Percentiles rank a stretch among this genome's conserved stretches.
phyloP scores from a whole-genome alignment of 2,329 filamentous ascomycete genomes.

The Microdochium paspali region DNA sequence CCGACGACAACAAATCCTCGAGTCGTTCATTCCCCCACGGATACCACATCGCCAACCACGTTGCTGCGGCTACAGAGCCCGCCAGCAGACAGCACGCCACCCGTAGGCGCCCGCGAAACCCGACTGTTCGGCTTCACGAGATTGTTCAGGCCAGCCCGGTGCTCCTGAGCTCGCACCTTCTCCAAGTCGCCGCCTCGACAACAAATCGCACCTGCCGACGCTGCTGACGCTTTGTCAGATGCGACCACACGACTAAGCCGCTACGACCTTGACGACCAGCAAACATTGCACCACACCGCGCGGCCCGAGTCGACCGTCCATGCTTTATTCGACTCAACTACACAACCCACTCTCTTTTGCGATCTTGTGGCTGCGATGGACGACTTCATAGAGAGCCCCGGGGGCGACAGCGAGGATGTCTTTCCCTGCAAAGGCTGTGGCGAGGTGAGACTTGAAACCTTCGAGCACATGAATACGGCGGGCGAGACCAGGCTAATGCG shows the following conservation, averaged over 20 bases:
- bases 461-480: neutral
- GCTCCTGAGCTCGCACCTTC: neutral
- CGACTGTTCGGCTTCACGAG: neutral
- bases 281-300: neutral
- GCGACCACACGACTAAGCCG: neutral
- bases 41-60: too few relatives aligned
- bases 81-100: too few relatives aligned
- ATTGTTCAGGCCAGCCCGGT: neutral
- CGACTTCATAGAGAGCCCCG: slow-evolving; percentile 52
- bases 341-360: neutral
- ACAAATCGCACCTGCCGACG: neutral
- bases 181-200: neutral
- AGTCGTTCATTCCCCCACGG: too few relatives aligned
- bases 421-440: slow-evolving; percentile 91
- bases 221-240: slow-evolving; percentile 1
- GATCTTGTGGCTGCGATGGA: slow-evolving; percentile 33
- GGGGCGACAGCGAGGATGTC: slow-evolving; percentile 69
- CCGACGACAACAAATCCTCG: too few relatives aligned
- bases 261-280: neutral
- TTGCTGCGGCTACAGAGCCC: too few relatives aligned
- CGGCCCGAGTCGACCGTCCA: neutral
- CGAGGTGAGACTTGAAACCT: slow-evolving; percentile 52
- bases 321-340: neutral
- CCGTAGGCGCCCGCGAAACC: too few relatives aligned
- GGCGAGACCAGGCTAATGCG: neutral